Base-by-base conservation (phyloP, 208 protist genomes). In the Angomonas desouzai region DNA sequence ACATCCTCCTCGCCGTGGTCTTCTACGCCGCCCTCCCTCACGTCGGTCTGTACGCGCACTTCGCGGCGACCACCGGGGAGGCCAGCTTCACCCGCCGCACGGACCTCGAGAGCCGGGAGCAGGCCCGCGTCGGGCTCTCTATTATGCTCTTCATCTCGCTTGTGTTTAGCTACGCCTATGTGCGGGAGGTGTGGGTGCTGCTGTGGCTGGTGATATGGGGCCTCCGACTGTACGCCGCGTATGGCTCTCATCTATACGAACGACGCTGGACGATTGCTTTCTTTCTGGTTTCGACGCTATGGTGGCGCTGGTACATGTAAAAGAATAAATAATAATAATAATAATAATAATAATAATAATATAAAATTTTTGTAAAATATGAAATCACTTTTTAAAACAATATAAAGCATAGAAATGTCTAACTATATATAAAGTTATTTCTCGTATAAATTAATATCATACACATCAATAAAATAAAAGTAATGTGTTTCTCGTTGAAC, bases 101-200 rank as follows among this genome's bases (percentile, higher is more conserved):
- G 0, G 32, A 16, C 23, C 28, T 60, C 9, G 63, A 60, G 47
- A 62, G 65, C 10, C 67, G 61, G 65, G 56, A 48, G 29, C 64
- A 70, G 22, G 71, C 81, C 7, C 73, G 74, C 32, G 57, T 76
- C 0, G 78, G 68, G 34, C 61, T 83, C 40, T 68, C 79, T 0
- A 48, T 71, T 27, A 74, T 77, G 47, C 48, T 72, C 18, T 85
- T 88, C 70, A 68, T 78, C 7, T 27, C 59, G 0, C 59, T 74
- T 13, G 36, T 77, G 48, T 77, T 87, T 60, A 49, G 70, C 18
- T 78, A 77, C 53, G 55, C 34, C 10, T 70, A 72, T 49, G 10
- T 61, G 7, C 34, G 49, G 30, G 47, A 18, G 23, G 33, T 80
- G 28, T 87, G 80, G 80, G 60, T 74, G 36, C 34, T 66, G 45